Base-by-base conservation (phyloP, 2,329 filamentous ascomycete species). In the Talaromyces sp. region DNA sequence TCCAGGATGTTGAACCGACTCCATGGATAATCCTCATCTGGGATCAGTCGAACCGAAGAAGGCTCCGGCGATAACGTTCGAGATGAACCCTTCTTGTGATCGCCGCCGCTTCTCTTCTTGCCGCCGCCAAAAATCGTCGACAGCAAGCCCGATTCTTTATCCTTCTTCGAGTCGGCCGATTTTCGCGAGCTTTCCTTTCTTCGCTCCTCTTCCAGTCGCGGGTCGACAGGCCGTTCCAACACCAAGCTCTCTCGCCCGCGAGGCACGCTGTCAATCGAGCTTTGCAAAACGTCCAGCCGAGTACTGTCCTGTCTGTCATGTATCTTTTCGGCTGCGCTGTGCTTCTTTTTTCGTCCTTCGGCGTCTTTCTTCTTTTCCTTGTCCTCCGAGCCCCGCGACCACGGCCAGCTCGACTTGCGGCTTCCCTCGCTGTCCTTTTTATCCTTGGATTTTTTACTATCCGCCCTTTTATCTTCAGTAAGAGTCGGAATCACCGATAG, bases 21-120 rank as follows among this genome's bases (percentile, higher is more conserved):
- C 90, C 94, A 99, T 67, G 92, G 90, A 75, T 96, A 99, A 74
- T 97, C 93, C 64, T 97, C 83, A 70, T 97, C 93, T 4, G 94
- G 89, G 65, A 87, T 88, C 58, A 96, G 79, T 38, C 88, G 82
- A 56, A 88, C 87, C 64, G 86, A 85, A 0, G 84, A 82, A n/a
- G 88, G 88, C 48, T 96, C 92, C 2, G 93, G 92, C 0, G 92
- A 96, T 8, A 91, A 78, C 6, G 88, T 86, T 58, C 91, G 85
- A 54, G 88, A 85, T 8, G 81, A 81, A 66, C 88, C 83, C 75
- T 92, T 95, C 77, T 91, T 92, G 66, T 86, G 83, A 61, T 82
- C 81, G 35, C 83, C 83, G 59, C 93, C 89, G 60, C 85, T 81
- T 75, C 91, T 96, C 79, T 93, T 96, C 79, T 95, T 95, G 62